Evolutionary conservation across 2,329 filamentous ascomycete species (phyloP), one percentile per base, ranked within the genome.

Genomic region (Penicillium sp.): DNA sequence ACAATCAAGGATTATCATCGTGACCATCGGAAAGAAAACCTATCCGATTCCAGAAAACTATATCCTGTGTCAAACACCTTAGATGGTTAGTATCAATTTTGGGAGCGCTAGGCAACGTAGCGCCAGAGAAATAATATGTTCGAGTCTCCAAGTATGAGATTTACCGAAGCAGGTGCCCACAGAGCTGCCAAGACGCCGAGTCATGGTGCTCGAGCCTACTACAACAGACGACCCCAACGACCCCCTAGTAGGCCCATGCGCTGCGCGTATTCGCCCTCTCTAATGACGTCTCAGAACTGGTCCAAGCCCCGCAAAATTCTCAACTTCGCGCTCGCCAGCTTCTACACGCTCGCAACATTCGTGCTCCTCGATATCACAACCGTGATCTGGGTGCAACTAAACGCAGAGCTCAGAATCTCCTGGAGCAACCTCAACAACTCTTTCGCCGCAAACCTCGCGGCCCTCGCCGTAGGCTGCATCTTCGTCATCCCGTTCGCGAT

Each of bases 161-260:
- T n/a, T n/a, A n/a, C n/a, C n/a, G n/a, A n/a, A n/a, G n/a, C n/a
- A n/a, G n/a, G n/a, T n/a, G n/a, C n/a, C n/a, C n/a, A n/a, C n/a
- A n/a, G n/a, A n/a, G n/a, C n/a, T n/a, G n/a, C n/a, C n/a, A n/a
- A n/a, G n/a, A n/a, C n/a, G n/a, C n/a, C n/a, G n/a, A 21, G 35
- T 45, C 3, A n/a, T 67, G n/a, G 44, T 62, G 5, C 65, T 65
- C 1, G 51, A 65, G 6, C 65, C 65, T 5, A 54, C 49, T 21
- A 63, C 65, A 31, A 64, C 65, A 3, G 57, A 47, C 45, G 70
- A 72, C 17, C 69, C 71, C 0, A 71, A 73, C 58, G 70, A 70
- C 38, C 65, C 65, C 4, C 35, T 67, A 51, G 64, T 66, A 58
- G 7, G 47, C 5, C 2, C 26, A 26, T 26, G 3, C 26, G 2